A percentile compares a stretch with the other conserved stretches of the same genome.
Conservation (phyloP, 208 protist genomes). For the Acanthamoeba healyi region DNA sequence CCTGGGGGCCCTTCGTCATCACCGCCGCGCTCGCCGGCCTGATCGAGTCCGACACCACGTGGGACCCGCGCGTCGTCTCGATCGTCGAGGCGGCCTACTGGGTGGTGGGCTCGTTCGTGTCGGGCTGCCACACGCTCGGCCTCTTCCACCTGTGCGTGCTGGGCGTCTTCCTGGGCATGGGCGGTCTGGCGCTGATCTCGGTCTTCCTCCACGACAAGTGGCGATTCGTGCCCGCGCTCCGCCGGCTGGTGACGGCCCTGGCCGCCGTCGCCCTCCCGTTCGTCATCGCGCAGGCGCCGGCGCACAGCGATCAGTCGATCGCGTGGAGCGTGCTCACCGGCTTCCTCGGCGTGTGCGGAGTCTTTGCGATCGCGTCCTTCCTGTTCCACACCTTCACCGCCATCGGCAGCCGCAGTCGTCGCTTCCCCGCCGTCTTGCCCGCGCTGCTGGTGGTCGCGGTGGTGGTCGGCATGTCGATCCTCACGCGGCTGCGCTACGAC, state of each 20-base stretch:
- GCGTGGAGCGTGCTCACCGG: conserved; percentile 12
- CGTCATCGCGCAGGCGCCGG: conserved; percentile 60
- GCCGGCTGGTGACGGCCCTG: not conserved
- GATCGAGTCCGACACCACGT: not conserved
- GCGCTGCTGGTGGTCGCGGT: not conserved
- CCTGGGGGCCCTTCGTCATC: conserved; percentile 32
- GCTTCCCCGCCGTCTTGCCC: not conserved
- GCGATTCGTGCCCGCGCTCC: not conserved
- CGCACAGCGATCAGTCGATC: not conserved
- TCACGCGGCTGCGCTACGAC: conserved; percentile 25
- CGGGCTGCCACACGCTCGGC: not conserved
- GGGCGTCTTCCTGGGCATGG: not conserved
- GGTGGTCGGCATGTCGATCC: not conserved
- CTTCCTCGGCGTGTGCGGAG: not conserved
- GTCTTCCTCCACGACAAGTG: not conserved
- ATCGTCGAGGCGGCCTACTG: conserved; percentile 45
- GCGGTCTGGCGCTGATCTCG: not conserved
- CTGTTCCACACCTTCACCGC: conserved; percentile 42
- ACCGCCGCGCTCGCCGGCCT: conserved; percentile 7
- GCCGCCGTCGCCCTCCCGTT: conserved; percentile 13
- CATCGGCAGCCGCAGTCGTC: not conserved
- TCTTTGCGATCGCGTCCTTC: not conserved
- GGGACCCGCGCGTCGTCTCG: conserved; percentile 29
- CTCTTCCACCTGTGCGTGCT: not conserved
- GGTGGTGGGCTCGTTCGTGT: conserved; percentile 32